These are phyloP conservation scores for Gremmenia infestans DNA, from an alignment of 2,329 filamentous ascomycete genomes.

Conservation along the genomic window DNA sequence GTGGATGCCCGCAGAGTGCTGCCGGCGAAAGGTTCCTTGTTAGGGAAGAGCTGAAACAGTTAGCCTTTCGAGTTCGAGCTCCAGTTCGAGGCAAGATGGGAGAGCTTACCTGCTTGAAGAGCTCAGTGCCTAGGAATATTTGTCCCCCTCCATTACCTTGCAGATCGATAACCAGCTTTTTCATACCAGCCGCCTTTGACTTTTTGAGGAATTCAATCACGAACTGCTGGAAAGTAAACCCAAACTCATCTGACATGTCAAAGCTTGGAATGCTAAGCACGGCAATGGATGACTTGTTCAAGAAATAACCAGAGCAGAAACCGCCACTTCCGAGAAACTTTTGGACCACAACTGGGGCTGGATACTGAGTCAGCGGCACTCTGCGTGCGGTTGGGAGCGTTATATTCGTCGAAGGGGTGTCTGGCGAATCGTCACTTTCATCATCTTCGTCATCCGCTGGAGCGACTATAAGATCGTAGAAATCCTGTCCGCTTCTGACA, in stretches of 20 bases:
- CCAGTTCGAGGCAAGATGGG: not conserved
- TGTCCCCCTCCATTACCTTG: slow-evolving; percentile 53
- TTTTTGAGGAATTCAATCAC: not conserved
- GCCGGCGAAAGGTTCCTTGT: not conserved
- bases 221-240: not conserved
- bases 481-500: not conserved
- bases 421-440: not conserved
- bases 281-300: not conserved
- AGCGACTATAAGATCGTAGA: not conserved
- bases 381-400: not conserved
- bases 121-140: slow-evolving; percentile 55
- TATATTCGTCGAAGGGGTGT: not conserved
- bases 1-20: not conserved
- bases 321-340: not conserved
- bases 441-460: not conserved
- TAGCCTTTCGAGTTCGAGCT: not conserved
- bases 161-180: slow-evolving; percentile 55
- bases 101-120: slow-evolving; percentile 40
- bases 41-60: not conserved
- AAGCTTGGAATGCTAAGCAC: not conserved
- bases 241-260: not conserved
- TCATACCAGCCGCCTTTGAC: slow-evolving; percentile 45
- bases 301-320: not conserved
- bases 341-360: not conserved
- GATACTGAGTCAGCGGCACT: not conserved